Evolutionary conservation across 805 yeast genomes (phyloP), one percentile per base, ranked within the genome.

Genomic region (Zygosaccharomyces kombuchaensis): DNA sequence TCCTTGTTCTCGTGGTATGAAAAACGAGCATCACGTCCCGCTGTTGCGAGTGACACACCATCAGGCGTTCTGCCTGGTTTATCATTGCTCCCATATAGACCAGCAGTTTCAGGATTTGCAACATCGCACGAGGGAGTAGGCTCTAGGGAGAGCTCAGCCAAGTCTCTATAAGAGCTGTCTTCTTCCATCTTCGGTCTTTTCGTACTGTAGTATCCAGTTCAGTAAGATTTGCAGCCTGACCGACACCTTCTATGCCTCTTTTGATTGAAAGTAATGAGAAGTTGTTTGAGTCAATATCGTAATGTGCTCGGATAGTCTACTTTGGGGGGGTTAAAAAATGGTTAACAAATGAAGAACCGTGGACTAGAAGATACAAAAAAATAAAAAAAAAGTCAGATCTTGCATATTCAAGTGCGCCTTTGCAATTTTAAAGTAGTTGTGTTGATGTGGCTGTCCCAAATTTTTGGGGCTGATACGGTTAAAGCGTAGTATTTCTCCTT

Each of bases 1-100:
- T 63, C 53, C 38, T 59, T 59, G 32, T 55, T 56, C 40, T 66
- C 69, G 32, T 57, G 62, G 43, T 63, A 66, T 1, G 69, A 63
- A 31, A 58, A 63, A 36, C 63, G 59, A 2, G 70, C 57, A 27
- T 38, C 41, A 7, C 34, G 25, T 9, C 27, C 34, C 8, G 13
- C 22, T 16, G 41, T 21, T 27, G 34, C 41, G 9, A 38, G 13
- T 31, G 45, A 51, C 19, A 48, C 48, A 16, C 51, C 44, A 27
- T 40, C 46, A 4, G 49, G 22, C 4, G 34, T 41, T n/a, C 34
- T 41, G 6, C 44, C 51, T 3, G 29, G 43, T 8, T 40, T 39
- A 38, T 52, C 55, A 8, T 29, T 37, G 34, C 46, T 50, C 10
- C 52, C 34, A 27, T 51, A 43, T 35, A 57, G 35, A 2, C 55